Evolutionary conservation across 768 basidiomycete species (phyloP), one percentile per base, ranked within the genome.

Genomic region (Podaxis sp.): DNA sequence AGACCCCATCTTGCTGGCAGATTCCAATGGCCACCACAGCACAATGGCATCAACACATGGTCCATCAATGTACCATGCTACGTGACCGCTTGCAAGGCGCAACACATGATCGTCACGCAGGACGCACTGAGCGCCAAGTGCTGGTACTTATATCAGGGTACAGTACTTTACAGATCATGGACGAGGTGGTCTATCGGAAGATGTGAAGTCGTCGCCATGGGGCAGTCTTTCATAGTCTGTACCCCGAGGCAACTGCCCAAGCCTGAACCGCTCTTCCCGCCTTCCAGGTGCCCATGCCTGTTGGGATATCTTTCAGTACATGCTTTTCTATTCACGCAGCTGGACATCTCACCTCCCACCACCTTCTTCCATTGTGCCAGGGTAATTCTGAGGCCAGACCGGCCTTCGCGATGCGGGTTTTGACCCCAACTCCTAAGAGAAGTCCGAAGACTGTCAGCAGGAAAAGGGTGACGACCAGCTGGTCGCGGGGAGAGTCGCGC

Each of bases 401-500:
- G 52, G 90, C 91, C 72, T 89, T 91, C 63, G 88, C 71, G 85
- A 95, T 90, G 65, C 90, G 84, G 68, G 80, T 87, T 78, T 90
- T 92, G 70, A 96, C 85, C 13, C 93, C 93, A 37, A 93, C 93
- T 56, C 86, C 89, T 26, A 96, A 79, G 48, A 96, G 77, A 61
- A 96, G 82, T 22, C 93, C 93, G 67, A 96, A 89, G 28, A 97
- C 89, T 33, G 88, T 91, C 66, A 97, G 76, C 30, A 96, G 80
- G 78, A 96, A 97, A 56, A 96, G 79, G 17, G 94, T 95, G 51
- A 96, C 95, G 36, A 96, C 90, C 30, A 96, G 81, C 71, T 96
- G 95, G 76, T 97, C 95, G 73, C 95, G 78, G n/a, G 95, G 95
- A 20, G 93, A 95, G 79, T 96, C 95, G 65, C 95, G 86, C 78